Evolutionary conservation across 1,284 basidiomycete genomes (phyloP), one percentile per base, ranked within the genome.

Genomic region (Ceratorhiza oryzae-sativae): DNA sequence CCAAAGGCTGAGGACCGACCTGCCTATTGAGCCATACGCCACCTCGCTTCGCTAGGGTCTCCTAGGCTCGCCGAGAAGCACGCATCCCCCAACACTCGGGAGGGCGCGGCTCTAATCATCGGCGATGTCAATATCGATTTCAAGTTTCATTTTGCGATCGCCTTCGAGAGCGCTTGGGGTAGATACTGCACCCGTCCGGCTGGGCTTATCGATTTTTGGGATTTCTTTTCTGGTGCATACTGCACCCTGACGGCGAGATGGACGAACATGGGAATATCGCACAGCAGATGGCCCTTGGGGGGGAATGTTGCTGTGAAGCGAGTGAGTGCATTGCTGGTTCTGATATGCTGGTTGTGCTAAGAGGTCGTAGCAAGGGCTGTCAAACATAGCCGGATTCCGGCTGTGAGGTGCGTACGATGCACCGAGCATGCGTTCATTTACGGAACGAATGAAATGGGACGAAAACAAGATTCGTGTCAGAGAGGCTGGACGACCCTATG

Each of bases 71-170:
- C 53, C 27, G 34, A 36, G 53, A 32, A 36, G 53, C 30, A 45
- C 42, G 42, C 42, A 18, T 18, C 42, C 25, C 53, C 53, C 53
- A 18, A 56, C 53, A 27, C n/a, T 25, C 34, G 23, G n/a, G 13
- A 9, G 62, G 18, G 45, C 3, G 48, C 62, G 62, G 62, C 46
- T 49, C 62, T 65, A 65, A 65, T 41, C 62, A 34, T 65, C 62
- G 62, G 62, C 62, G 62, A 46, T 20, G 60, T 65, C n/a, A 23
- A 45, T 23, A 49, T 51, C 62, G 62, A 65, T 65, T 65, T 65
- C 48, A 51, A 49, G 51, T 65, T 53, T 65, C 51, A 53, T 65
- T 65, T 65, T 32, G 48, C 15, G 62, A 41, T 27, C 48, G 53
- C 20, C 53, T 56, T 45, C 48, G 48, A 45, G 60, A 15, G 60